phyloP scores from a whole-genome alignment of 169 alveolate species.

The Plasmodium blacklocki region DNA sequence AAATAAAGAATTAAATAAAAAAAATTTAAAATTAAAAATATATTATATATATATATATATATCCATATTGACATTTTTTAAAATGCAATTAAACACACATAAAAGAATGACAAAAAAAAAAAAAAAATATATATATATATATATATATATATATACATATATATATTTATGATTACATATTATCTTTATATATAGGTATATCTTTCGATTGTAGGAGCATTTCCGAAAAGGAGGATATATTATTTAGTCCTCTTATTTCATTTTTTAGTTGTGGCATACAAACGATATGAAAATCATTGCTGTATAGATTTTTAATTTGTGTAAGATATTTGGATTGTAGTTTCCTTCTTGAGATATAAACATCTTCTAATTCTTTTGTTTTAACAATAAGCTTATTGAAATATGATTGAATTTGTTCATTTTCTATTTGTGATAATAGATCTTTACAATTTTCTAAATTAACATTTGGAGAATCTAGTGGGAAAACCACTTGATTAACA shows the following conservation, averaged over 20 bases:
- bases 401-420: constrained; percentile 14
- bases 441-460: constrained; percentile 26
- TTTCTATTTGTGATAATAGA: constrained; percentile 12
- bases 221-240: constrained; percentile 79
- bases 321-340: constrained; percentile 96
- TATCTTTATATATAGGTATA: constrained; percentile 75
- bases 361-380: constrained; percentile 80
- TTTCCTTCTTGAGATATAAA: constrained; percentile 84
- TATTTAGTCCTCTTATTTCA: constrained; percentile 92
- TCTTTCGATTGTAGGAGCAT: constrained; percentile 81
- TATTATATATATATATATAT: too few relatives aligned
- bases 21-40: too few relatives aligned
- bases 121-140: too few relatives aligned
- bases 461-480: constrained; percentile 81
- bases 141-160: too few relatives aligned
- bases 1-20: too few relatives aligned
- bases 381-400: constrained; percentile 40
- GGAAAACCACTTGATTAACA: constrained; percentile 97
- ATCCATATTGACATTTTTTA: too few relatives aligned
- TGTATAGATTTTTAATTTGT: constrained; percentile 96
- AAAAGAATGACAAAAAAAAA: too few relatives aligned
- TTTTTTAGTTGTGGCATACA: constrained; percentile 91
- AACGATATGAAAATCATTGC: constrained; percentile 95
- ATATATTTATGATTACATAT: background rate
- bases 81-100: too few relatives aligned